A percentile compares a stretch with the other conserved stretches of the same genome.
Conservation (phyloP, 208 protist genomes). For the Hexamita inflata region DNA sequence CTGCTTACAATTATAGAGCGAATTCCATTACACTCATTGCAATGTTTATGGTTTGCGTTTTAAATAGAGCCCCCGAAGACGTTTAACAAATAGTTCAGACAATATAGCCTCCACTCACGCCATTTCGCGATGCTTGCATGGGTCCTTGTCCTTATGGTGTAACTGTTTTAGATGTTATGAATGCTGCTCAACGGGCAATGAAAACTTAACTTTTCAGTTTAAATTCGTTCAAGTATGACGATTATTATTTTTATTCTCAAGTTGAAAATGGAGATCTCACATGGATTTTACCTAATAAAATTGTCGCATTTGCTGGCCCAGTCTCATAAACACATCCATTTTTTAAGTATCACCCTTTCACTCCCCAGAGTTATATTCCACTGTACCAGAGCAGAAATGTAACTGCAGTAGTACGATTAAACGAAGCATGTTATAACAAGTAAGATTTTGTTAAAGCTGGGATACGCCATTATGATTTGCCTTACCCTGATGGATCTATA, state of each 20-base stretch:
- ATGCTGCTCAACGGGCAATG: slow-evolving; percentile 56
- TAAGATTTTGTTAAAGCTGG: slow-evolving; percentile 58
- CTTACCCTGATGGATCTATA: slow-evolving; percentile 69
- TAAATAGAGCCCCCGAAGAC: slow-evolving; percentile 53
- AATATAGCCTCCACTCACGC: slow-evolving; percentile 60
- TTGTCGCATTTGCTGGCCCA: slow-evolving; percentile 69
- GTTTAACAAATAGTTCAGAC: slow-evolving; percentile 49
- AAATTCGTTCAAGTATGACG: slow-evolving; percentile 62
- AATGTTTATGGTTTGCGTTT: slow-evolving; percentile 24
- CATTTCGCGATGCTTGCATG: slow-evolving; percentile 73
- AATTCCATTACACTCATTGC: slow-evolving; percentile 32
- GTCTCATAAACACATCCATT: neutral
- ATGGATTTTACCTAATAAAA: slow-evolving; percentile 71
- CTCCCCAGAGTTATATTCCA: slow-evolving; percentile 16
- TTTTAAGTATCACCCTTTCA: neutral
- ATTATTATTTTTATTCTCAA: slow-evolving; percentile 62
- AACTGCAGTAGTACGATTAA: slow-evolving; percentile 70
- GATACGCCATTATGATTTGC: slow-evolving; percentile 70
- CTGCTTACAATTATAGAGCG: neutral
- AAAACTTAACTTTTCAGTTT: slow-evolving; percentile 58
- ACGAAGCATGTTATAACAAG: slow-evolving; percentile 68
- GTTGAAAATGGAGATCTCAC: slow-evolving; percentile 73
- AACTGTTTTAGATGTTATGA: slow-evolving; percentile 58
- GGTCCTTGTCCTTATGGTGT: slow-evolving; percentile 52
- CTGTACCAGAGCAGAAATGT: slow-evolving; percentile 50